Evolutionary conservation across 441 rosid genomes (phyloP).

Genomic region (Pelargonium citronellum): DNA sequence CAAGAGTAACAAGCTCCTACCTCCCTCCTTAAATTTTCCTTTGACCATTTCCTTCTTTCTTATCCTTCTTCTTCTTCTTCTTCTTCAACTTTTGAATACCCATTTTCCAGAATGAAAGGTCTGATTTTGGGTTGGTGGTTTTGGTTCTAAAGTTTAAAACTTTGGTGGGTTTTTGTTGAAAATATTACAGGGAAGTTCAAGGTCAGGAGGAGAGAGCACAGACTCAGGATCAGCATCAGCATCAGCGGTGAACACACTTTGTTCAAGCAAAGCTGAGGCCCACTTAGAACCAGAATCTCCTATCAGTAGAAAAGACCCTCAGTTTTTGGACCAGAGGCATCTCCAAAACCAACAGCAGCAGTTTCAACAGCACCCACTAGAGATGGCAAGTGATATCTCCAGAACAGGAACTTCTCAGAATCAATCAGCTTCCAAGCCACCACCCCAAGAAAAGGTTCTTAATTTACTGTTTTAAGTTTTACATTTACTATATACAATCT

Average conservation of each 20-base stretch:
- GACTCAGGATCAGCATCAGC: conserved; percentile 51
- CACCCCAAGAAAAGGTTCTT: conserved; percentile 71
- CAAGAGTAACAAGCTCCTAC: conserved; percentile 54
- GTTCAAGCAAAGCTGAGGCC: conserved; percentile 63
- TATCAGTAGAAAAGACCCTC: conserved; percentile 51
- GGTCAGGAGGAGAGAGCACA: conserved; percentile 72
- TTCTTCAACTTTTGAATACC: neutral
- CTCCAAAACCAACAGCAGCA: conserved; percentile 30
- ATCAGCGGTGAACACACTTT: conserved; percentile 58
- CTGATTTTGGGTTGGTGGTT: conserved; percentile 17
- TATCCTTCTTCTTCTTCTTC: neutral
- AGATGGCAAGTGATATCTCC: conserved; percentile 54
- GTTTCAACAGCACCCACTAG: conserved; percentile 24
- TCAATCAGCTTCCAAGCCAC: conserved; percentile 44
- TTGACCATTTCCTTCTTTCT: conserved; percentile 43
- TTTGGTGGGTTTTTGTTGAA: conserved; percentile 8
- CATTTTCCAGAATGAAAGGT: conserved; percentile 15
- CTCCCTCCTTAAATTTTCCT: conserved; percentile 27
- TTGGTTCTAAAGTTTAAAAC: conserved; percentile 10
- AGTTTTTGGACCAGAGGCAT: conserved; percentile 33
- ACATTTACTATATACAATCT: conserved; percentile 8
- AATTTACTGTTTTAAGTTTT: conserved; percentile 13
- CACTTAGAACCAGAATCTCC: conserved; percentile 78
- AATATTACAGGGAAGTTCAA: conserved; percentile 67
- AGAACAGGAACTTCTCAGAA: conserved; percentile 46